Percentiles rank a stretch among this genome's conserved stretches.
Evolutionary conservation across 1,284 basidiomycete genomes (phyloP).

Genomic region (Polyporus tsugae): DNA sequence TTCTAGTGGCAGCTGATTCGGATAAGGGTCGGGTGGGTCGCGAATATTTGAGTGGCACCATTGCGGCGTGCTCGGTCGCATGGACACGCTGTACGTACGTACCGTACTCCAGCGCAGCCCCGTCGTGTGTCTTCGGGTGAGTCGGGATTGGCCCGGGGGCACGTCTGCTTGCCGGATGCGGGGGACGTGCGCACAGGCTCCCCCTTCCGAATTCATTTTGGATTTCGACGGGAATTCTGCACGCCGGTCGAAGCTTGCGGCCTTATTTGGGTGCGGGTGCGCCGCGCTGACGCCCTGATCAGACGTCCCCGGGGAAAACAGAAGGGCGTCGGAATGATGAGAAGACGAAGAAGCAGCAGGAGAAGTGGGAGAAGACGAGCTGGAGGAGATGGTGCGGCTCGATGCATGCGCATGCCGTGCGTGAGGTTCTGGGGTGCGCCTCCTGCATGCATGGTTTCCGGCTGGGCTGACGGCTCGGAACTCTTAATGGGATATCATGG

Average conservation of each 20-base stretch:
- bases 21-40: too few relatives aligned
- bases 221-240: neutral
- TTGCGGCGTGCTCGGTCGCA: neutral
- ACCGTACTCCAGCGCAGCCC: too few relatives aligned
- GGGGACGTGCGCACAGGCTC: neutral
- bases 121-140: neutral
- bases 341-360: neutral
- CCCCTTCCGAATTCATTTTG: neutral
- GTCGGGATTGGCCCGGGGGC: neutral
- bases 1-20: too few relatives aligned
- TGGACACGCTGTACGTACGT: too few relatives aligned
- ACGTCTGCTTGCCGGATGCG: neutral
- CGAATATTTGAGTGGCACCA: neutral
- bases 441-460: too few relatives aligned
- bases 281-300: neutral
- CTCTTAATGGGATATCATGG: too few relatives aligned
- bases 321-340: neutral
- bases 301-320: neutral
- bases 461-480: too few relatives aligned
- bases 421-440: neutral
- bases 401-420: neutral
- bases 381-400: neutral
- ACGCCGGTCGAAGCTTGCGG: neutral
- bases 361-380: neutral
- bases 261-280: neutral